Conservation (phyloP, 495 filamentous ascomycete genomes). For the Xeromyces bisporus region DNA sequence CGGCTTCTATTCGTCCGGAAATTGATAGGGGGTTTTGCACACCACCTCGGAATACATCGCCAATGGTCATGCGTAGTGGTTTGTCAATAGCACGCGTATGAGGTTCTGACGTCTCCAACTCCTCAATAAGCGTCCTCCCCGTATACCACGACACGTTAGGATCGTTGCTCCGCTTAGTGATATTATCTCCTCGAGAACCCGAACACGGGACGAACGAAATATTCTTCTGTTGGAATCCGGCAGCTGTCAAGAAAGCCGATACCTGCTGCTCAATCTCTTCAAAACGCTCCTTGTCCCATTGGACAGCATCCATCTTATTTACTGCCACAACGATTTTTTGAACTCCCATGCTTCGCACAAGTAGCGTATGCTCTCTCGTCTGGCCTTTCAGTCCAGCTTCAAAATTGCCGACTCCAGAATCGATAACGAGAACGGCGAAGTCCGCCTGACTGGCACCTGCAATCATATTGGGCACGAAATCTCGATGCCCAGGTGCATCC, state of each 20-base stretch:
- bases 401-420: constrained; percentile 73
- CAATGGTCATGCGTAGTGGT: constrained; percentile 69
- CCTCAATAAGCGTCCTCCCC: constrained; percentile 61
- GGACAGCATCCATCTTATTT: constrained; percentile 81
- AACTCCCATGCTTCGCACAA: constrained; percentile 85
- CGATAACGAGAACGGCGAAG: constrained; percentile 88
- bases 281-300: constrained; percentile 68
- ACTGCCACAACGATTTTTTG: constrained; percentile 73
- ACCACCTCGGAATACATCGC: constrained; percentile 66
- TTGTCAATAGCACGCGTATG: constrained; percentile 52
- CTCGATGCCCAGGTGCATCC: constrained; percentile 83
- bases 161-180: constrained; percentile 42
- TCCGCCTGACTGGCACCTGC: constrained; percentile 91
- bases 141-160: constrained; percentile 56
- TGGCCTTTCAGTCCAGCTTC: constrained; percentile 88
- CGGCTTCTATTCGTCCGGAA: constrained; percentile 73
- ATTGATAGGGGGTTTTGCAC: constrained; percentile 59
- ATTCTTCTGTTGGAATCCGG: constrained; percentile 64
- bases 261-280: constrained; percentile 74
- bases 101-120: constrained; percentile 66
- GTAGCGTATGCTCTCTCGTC: constrained; percentile 80
- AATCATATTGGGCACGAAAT: constrained; percentile 99
- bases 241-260: constrained; percentile 59
- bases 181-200: constrained; percentile 74
- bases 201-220: constrained; percentile 79